Conservation (phyloP, 2,329 filamentous ascomycete species). For the Fusarium algeriense region DNA sequence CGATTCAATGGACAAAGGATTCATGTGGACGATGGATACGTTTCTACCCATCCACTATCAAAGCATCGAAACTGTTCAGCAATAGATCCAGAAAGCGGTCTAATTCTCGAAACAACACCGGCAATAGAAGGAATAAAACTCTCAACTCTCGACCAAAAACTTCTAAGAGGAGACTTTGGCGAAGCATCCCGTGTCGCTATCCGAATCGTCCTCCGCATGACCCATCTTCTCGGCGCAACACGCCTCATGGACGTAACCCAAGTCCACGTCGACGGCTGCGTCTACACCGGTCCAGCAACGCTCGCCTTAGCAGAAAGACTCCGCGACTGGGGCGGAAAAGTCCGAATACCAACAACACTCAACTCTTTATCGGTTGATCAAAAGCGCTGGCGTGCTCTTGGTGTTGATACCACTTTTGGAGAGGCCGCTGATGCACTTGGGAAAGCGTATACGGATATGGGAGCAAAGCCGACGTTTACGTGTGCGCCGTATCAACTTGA, state of each 20-base stretch:
- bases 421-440: constrained; percentile 24
- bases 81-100: background rate
- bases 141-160: constrained; percentile 16
- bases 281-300: constrained; percentile 45
- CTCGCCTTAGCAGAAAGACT: constrained; percentile 29
- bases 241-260: constrained; percentile 37
- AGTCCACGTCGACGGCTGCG: constrained; percentile 31
- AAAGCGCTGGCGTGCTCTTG: constrained; percentile 34
- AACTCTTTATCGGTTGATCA: constrained; percentile 38
- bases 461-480: constrained; percentile 26
- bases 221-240: constrained; percentile 23
- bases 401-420: constrained; percentile 21
- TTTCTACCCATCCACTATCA: constrained; percentile 1
- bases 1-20: constrained; percentile 6
- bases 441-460: constrained; percentile 36
- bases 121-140: constrained; percentile 37
- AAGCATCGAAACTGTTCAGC: background rate
- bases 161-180: constrained; percentile 24
- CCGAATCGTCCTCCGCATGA: constrained; percentile 33
- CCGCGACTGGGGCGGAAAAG: constrained; percentile 29
- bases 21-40: constrained; percentile 12
- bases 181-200: constrained; percentile 25
- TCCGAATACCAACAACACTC: constrained; percentile 33
- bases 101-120: constrained; percentile 7
- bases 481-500: constrained; percentile 42